These are phyloP conservation scores for Penicillium longicatenatum DNA, from an alignment of 495 filamentous ascomycete species.

Conservation along the genomic window DNA sequence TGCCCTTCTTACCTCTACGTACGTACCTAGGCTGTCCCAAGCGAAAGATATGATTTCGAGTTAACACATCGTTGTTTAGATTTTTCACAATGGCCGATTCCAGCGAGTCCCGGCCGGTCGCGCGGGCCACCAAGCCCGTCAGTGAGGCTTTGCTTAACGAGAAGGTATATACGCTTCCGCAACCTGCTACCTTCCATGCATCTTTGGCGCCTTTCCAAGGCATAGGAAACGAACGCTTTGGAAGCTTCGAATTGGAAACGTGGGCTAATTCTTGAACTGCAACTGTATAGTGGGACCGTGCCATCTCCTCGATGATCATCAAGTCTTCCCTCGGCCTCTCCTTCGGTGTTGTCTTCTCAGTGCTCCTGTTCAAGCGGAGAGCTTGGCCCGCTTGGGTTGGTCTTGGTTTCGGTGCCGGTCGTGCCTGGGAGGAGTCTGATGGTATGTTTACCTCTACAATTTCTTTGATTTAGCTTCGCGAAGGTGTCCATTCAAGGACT, in stretches of 20 bases:
- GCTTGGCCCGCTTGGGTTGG: conserved; percentile 95
- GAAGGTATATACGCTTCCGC: conserved; percentile 63
- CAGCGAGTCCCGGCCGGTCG: conserved; percentile 48
- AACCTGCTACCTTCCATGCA: not conserved
- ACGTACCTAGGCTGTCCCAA: not conserved
- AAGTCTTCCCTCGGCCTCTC: conserved; percentile 90
- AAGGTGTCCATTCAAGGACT: not conserved
- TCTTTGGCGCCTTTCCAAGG: not conserved
- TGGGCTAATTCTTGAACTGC: conserved; percentile 22
- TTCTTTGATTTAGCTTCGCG: conserved; percentile 2
- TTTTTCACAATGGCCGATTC: conserved; percentile 58
- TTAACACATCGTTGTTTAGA: conserved; percentile 21
- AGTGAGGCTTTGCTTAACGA: conserved; percentile 94
- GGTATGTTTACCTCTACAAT: conserved; percentile 40
- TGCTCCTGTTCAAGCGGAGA: conserved; percentile 94
- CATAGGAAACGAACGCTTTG: not conserved
- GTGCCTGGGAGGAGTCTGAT: conserved; percentile 87
- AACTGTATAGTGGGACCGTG: conserved; percentile 84
- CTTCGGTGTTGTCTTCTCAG: conserved; percentile 97
- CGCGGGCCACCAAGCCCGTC: conserved; percentile 70
- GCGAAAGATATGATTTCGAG: not conserved
- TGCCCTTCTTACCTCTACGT: conserved; percentile 21
- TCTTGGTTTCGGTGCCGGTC: conserved; percentile 89
- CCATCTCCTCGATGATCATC: conserved; percentile 93
- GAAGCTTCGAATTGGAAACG: conserved; percentile 8